phyloP scores from a whole-genome alignment of 2,329 filamentous ascomycete species.

The Cadophora sp. region DNA sequence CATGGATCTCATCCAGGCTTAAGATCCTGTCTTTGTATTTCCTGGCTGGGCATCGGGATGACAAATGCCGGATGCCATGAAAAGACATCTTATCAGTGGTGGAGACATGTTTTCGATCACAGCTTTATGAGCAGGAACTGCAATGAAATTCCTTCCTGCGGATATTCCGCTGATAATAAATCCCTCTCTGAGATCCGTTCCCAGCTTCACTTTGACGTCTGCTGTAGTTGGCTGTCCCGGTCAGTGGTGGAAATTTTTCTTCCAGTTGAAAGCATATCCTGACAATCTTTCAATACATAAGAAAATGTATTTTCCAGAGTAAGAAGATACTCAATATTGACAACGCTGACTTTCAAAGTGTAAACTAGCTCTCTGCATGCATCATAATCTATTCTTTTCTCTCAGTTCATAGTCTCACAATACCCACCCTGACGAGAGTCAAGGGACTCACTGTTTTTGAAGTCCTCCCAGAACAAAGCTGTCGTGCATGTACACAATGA shows the following conservation, averaged over 20 bases:
- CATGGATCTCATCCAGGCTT: neutral
- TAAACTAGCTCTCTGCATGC: neutral
- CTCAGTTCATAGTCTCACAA: neutral
- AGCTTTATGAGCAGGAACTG: neutral
- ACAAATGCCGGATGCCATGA: neutral
- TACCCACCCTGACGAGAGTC: neutral
- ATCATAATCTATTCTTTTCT: neutral
- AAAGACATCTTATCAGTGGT: neutral
- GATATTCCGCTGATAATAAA: neutral
- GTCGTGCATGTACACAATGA: slow-evolving; percentile 1
- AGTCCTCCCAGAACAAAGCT: neutral
- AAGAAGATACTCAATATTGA: neutral
- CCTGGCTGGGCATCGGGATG: neutral
- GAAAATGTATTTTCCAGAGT: neutral
- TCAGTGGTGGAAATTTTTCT: neutral
- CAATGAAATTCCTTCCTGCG: neutral
- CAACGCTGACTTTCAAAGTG: neutral
- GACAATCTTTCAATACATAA: neutral
- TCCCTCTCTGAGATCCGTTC: neutral
- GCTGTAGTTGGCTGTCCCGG: neutral
- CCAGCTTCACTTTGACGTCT: neutral
- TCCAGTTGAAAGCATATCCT: neutral
- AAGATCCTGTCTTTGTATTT: neutral
- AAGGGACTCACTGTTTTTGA: neutral
- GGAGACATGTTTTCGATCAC: neutral